Conservation (phyloP, 208 protist genomes). For the Wallacemonas sp. region DNA sequence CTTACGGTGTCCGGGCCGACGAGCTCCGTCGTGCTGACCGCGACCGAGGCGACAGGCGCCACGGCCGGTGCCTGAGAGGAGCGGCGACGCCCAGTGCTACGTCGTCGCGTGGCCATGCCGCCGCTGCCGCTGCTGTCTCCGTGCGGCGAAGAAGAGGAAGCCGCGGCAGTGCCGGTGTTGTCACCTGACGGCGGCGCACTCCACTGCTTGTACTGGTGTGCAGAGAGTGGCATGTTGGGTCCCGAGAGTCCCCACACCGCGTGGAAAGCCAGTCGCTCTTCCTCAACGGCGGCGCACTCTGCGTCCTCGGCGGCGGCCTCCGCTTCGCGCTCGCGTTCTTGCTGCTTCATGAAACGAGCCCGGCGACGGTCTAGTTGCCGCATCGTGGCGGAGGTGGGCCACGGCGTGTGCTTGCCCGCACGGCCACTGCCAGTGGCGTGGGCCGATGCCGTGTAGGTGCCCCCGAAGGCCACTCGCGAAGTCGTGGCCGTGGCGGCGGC, state of each 20-base stretch:
- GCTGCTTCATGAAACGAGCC: conserved; percentile 11
- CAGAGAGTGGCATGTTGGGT: conserved; percentile 57
- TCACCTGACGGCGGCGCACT: not conserved
- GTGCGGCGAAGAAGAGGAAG: too few species aligned
- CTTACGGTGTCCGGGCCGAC: not conserved
- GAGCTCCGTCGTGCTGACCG: not conserved
- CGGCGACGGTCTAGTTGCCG: conserved; percentile 26
- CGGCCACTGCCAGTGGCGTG: not conserved
- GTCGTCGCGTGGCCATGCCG: too few species aligned
- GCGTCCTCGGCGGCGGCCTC: conserved; percentile 5
- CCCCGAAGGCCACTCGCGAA: conserved; percentile 3
- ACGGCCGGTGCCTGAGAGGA: conserved; percentile 9
- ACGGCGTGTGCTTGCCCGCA: not conserved
- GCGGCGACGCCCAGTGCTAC: not conserved
- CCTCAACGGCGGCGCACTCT: conserved; percentile 12
- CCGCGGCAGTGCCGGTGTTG: not conserved
- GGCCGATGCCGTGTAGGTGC: not conserved
- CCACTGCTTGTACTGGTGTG: conserved; percentile 15
- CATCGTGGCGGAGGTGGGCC: conserved; percentile 18
- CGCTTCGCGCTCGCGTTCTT: conserved; percentile 9
- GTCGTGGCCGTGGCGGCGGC: not conserved
- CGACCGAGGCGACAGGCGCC: not conserved
- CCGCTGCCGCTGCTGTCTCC: too few species aligned
- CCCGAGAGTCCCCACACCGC: conserved; percentile 53
- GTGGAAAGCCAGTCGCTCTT: conserved; percentile 50